Evolutionary conservation across 129 eudicot species (phyloP).

Genomic region (Deinandra increscens): DNA sequence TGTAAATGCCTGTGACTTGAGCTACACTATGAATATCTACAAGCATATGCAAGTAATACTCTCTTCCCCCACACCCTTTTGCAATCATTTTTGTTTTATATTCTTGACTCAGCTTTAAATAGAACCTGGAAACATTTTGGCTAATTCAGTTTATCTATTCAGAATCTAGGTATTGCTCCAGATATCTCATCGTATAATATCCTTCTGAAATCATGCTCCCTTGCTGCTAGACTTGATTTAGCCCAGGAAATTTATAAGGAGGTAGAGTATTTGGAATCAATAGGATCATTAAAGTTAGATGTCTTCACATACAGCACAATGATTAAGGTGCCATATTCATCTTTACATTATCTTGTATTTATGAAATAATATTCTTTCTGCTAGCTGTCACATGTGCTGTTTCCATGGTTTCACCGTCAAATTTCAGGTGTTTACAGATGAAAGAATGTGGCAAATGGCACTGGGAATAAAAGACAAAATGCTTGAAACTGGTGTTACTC

Average conservation of each 20-base stretch:
- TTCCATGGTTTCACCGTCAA: constrained; percentile 22
- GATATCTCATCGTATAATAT: constrained; percentile 82
- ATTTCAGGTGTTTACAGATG: constrained; percentile 79
- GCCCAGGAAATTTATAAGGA: constrained; percentile 74
- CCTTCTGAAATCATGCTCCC: constrained; percentile 82
- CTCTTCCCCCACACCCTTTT: constrained; percentile 26
- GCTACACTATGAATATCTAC: constrained; percentile 62
- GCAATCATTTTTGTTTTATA: neutral
- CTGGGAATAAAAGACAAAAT: constrained; percentile 81
- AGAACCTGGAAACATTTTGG: neutral
- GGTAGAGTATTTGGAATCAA: constrained; percentile 55
- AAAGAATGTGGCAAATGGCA: constrained; percentile 82
- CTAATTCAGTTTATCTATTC: constrained; percentile 25
- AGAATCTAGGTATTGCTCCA: constrained; percentile 73
- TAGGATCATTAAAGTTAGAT: constrained; percentile 75
- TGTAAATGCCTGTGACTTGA: constrained; percentile 77
- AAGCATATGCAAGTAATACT: constrained; percentile 79
- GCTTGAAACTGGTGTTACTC: constrained; percentile 77
- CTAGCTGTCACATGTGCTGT: neutral
- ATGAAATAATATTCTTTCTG: constrained; percentile 9
- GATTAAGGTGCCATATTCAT: constrained; percentile 55
- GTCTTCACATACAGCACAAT: constrained; percentile 93
- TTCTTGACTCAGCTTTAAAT: constrained; percentile 2
- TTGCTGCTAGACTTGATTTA: constrained; percentile 76
- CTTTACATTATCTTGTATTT: constrained; percentile 3